Percentiles rank a stretch among this genome's conserved stretches.
phyloP scores from a whole-genome alignment of 352 stramenopile species.

The Albugo candida region DNA sequence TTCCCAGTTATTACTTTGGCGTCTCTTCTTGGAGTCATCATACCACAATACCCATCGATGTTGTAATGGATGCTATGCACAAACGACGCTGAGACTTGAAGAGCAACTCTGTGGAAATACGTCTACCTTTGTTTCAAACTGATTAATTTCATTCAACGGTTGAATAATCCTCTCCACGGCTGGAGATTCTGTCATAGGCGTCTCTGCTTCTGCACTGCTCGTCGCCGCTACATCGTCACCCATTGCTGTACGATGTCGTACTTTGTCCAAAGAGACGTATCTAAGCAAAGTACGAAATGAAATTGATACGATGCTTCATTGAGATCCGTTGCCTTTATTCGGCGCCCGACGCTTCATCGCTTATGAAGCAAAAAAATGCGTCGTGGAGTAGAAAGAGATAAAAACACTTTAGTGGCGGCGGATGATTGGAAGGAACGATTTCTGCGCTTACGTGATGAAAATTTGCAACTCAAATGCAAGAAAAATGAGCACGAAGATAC shows the following conservation, averaged over 20 bases:
- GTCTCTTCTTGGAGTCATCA: conserved; percentile 79
- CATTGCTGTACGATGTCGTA: no score
- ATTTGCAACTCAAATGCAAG: conserved; percentile 74
- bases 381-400: no score
- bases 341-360: no score
- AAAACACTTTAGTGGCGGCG: neutral
- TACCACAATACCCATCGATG: conserved; percentile 81
- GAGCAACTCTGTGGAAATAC: neutral
- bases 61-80: conserved; percentile 56
- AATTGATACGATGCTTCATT: no score
- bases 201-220: no score
- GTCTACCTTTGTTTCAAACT: neutral
- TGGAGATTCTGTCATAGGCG: no score
- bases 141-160: neutral
- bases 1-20: conserved; percentile 74
- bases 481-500: conserved; percentile 83
- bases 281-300: no score
- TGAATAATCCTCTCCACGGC: neutral
- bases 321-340: no score
- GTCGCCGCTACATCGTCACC: no score
- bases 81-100: conserved; percentile 4
- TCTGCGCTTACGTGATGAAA: conserved; percentile 64
- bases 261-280: no score
- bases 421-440: conserved; percentile 76
- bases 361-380: no score